phyloP scores from a whole-genome alignment of 129 eudicot genomes.

The Artemisia argyi region DNA sequence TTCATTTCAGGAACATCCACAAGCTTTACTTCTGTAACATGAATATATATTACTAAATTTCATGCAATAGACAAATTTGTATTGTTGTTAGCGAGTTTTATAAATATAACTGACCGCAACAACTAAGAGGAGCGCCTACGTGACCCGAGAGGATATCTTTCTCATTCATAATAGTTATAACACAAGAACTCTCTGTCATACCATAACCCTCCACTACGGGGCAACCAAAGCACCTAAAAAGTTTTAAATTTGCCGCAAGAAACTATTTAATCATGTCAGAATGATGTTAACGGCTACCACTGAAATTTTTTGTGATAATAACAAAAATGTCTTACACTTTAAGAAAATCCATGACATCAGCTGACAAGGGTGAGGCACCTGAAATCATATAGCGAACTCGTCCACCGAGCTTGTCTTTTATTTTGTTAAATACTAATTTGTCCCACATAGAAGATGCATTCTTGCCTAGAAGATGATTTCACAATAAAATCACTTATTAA shows the following conservation, averaged over 20 bases:
- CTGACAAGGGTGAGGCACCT: conserved; percentile 85
- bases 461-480: conserved; percentile 51
- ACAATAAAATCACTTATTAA: too few relatives aligned
- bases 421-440: conserved; percentile 70
- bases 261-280: neutral
- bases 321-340: conserved; percentile 61
- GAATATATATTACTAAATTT: too few relatives aligned
- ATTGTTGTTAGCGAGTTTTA: neutral
- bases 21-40: conserved; percentile 50
- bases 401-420: conserved; percentile 81
- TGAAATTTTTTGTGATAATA: neutral
- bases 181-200: conserved; percentile 83
- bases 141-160: conserved; percentile 63
- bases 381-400: conserved; percentile 78
- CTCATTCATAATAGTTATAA: conserved; percentile 49
- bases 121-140: conserved; percentile 72
- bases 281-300: neutral
- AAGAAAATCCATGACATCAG: conserved; percentile 85
- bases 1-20: conserved; percentile 95
- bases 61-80: too few relatives aligned
- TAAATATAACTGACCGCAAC: conserved; percentile 65
- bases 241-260: neutral
- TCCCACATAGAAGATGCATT: conserved; percentile 85
- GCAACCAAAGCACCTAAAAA: conserved; percentile 81
- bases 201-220: conserved; percentile 74